Evolutionary conservation across 2,329 filamentous ascomycete species (phyloP), one percentile per base, ranked within the genome.

Genomic region (Cladophialophora bantiana): DNA sequence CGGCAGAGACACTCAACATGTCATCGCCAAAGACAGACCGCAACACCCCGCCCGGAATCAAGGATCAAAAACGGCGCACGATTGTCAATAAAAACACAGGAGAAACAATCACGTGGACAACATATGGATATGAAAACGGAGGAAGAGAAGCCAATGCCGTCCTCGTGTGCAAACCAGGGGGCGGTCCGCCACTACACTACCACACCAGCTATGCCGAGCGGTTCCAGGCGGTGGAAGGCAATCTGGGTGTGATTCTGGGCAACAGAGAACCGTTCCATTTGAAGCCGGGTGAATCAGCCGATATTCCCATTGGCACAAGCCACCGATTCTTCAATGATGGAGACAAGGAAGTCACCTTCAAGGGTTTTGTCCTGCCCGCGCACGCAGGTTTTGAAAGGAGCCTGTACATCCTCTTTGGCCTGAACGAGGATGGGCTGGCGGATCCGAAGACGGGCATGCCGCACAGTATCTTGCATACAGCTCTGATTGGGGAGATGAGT

Each of bases 381-480:
- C 65, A 68, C n/a, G 65, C 59, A 18, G 69, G 69, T 12, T 71
- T 71, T 45, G 70, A 71, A 40, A 68, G 55, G 52, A 66, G 62
- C 52, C 26, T 71, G 57, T 66, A 68, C 50, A 69, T 71, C 32
- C 32, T 71, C 32, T 71, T 68, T 54, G 70, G 70, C n/a, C 54
- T 71, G 12, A 67, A 67, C 38, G 70, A 68, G 26, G 70, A 71
- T 32, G 70, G 66, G 1, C 15, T 65, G n/a, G 63, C 64, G 9
- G 63, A 68, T 38, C 63, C 66, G 3, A n/a, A 63, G 38, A 67
- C 67, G 3, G 64, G 60, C 6, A 38, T 70, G 62, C 70, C 70
- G n/a, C 59, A 57, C 5, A 68, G 66, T 48, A 42, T 67, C 18
- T 32, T 69, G 20, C 67, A 69, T 32, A 62, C 64, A 20, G 67